These are phyloP conservation scores for Gossypium gossypioides DNA, from an alignment of 441 rosid species.

Conservation along the genomic window DNA sequence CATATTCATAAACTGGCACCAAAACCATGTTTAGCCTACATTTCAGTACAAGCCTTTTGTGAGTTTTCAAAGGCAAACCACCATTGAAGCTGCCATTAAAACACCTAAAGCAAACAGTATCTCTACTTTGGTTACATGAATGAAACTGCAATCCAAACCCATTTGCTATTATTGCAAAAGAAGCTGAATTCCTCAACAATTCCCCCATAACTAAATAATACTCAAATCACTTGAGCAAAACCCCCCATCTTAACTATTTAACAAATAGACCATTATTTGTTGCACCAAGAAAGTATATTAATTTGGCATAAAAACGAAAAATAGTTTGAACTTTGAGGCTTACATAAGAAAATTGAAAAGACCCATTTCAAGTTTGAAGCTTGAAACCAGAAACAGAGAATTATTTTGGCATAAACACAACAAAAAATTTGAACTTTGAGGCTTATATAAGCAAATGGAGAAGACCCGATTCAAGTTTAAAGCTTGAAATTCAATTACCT, in stretches of 20 bases:
- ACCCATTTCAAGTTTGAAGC: slow-evolving; percentile 1
- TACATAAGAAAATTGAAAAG: neutral
- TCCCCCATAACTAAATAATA: slow-evolving; percentile 27
- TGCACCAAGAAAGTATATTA: neutral
- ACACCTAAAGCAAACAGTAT: slow-evolving; percentile 13
- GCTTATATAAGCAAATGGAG: neutral
- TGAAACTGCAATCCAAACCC: slow-evolving; percentile 21
- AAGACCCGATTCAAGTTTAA: neutral
- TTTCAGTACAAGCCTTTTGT: slow-evolving; percentile 17
- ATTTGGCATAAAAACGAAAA: neutral
- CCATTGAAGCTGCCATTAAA: slow-evolving; percentile 10
- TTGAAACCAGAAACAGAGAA: neutral
- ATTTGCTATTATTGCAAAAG: slow-evolving; percentile 19
- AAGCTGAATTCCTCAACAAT: slow-evolving; percentile 25
- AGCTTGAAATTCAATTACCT: slow-evolving; percentile 1
- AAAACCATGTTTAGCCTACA: slow-evolving; percentile 10
- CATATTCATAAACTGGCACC: neutral
- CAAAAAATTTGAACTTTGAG: neutral
- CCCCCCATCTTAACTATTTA: neutral
- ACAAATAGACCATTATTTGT: neutral
- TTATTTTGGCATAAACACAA: neutral
- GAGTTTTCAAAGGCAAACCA: slow-evolving; percentile 18
- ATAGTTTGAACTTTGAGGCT: neutral
- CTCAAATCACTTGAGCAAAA: slow-evolving; percentile 4
- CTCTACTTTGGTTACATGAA: slow-evolving; percentile 11